Base-by-base conservation (phyloP, 2,329 filamentous ascomycete species). In the Alternaria postmessia region DNA sequence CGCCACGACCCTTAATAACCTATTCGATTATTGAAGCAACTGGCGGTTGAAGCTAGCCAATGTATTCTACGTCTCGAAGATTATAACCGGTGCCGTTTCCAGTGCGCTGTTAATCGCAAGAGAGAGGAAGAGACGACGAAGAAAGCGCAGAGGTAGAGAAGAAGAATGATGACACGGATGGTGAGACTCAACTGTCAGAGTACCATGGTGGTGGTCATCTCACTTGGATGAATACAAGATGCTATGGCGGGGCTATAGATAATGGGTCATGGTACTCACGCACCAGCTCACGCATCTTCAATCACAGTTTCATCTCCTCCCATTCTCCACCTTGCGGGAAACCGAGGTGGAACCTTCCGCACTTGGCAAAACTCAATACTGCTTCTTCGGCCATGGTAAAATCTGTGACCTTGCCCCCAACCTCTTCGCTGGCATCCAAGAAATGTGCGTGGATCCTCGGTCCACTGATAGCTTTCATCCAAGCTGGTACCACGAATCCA, bases 311-410 rank as follows among this genome's bases (percentile, higher is more conserved):
- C 28, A 81, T 58, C 53, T 73, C 67, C 59, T 82, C 79, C 69
- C 76, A 82, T 49, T 78, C 75, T 4, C 76, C 75, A 44, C 77
- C 79, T 47, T 79, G 75, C 24, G 80, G 79, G 44, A 82, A 80
- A 0, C 79, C 79, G 28, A 82, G 60, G 68, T 81, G 80, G 57
- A 81, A 80, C 38, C 79, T 71, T 12, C 79, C 80, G 44, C 77
- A 80, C 56, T 79, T 80, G 3, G 77, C 75, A 71, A 76, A 81
- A 39, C 75, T 72, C 54, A 82, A 57, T 18, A 60, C 69, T 11
- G 70, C 75, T 22, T 72, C 75, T 3, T 75, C 74, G 0, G 63
- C 71, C 36, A 74, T 77, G 58, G 76, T 75, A 54, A 82, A 81
- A 32, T 80, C 74, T 20, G 68, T 58, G 8, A 81, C 75, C 22